These are phyloP conservation scores for Schizothecium vesticola DNA, from an alignment of 495 filamentous ascomycete genomes.

Conservation along the genomic window DNA sequence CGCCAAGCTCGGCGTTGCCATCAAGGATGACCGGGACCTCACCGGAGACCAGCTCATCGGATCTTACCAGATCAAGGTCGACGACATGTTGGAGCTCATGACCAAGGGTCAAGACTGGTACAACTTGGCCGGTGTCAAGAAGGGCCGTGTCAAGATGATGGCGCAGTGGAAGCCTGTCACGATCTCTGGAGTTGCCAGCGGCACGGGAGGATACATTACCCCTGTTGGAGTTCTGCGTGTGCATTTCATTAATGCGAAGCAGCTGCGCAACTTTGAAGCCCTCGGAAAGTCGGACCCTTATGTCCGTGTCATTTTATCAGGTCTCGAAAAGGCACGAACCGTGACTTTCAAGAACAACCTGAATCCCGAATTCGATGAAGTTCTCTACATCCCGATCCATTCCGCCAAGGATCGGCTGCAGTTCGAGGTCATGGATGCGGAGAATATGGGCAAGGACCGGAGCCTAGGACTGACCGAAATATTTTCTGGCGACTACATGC, in stretches of 20 bases:
- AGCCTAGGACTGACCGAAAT: conserved; percentile 76
- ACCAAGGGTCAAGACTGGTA: conserved; percentile 95
- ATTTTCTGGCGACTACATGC: conserved; percentile 69
- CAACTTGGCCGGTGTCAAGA: conserved; percentile 73
- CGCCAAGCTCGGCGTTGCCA: conserved; percentile 79
- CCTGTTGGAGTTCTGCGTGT: conserved; percentile 92
- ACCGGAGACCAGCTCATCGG: conserved; percentile 78
- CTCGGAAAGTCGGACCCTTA: conserved; percentile 98
- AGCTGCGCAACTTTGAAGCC: conserved; percentile 87
- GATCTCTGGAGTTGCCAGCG: conserved; percentile 63
- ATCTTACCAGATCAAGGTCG: conserved; percentile 87
- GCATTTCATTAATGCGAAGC: conserved; percentile 76
- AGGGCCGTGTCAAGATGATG: conserved; percentile 80
- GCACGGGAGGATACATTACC: conserved; percentile 83
- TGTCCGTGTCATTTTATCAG: conserved; percentile 78
- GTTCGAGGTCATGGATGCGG: conserved; percentile 94
- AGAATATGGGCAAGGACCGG: conserved; percentile 82
- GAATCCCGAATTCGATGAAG: conserved; percentile 92
- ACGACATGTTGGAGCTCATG: conserved; percentile 88
- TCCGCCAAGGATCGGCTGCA: conserved; percentile 74
- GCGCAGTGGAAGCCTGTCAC: conserved; percentile 94
- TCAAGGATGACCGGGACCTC: conserved; percentile 92
- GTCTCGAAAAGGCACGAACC: conserved; percentile 81
- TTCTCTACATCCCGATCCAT: conserved; percentile 91
- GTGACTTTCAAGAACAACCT: conserved; percentile 96